A percentile compares a stretch with the other conserved stretches of the same genome.
These are phyloP conservation scores for Neurospora africana DNA, from an alignment of 495 filamentous ascomycete species.

Conservation along the genomic window DNA sequence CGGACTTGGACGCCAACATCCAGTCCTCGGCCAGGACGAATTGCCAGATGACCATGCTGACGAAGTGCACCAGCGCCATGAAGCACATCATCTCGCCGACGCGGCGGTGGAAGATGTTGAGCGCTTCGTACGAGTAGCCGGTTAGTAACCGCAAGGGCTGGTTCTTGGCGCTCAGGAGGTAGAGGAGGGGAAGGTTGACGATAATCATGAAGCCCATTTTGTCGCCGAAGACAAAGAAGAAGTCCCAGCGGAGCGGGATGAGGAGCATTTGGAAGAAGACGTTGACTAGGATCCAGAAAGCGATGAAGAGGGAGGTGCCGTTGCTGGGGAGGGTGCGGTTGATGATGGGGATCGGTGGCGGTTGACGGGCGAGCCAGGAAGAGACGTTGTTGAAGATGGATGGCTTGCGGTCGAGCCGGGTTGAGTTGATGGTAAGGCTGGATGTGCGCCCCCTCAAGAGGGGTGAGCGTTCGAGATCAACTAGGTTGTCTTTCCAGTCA, in stretches of 20 bases:
- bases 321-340: conserved; percentile 46
- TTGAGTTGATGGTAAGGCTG: not conserved
- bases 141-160: conserved; percentile 48
- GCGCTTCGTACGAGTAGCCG: conserved; percentile 51
- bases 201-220: conserved; percentile 40
- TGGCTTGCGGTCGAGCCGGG: not conserved
- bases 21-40: conserved; percentile 22
- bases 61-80: conserved; percentile 19
- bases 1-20: conserved; percentile 9
- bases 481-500: not conserved
- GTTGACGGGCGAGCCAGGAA: conserved; percentile 41
- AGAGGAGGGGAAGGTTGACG: conserved; percentile 50
- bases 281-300: conserved; percentile 41
- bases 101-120: conserved; percentile 50
- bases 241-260: conserved; percentile 30
- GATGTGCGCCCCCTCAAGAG: not conserved
- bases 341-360: conserved; percentile 40
- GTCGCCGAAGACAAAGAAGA: conserved; percentile 47
- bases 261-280: conserved; percentile 44
- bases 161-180: conserved; percentile 54
- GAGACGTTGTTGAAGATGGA: conserved; percentile 3
- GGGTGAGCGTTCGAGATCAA: not conserved
- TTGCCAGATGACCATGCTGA: conserved; percentile 34
- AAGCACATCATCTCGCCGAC: conserved; percentile 24
- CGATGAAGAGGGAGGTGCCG: conserved; percentile 37